Base-by-base conservation (phyloP, 176 grass and related monocot genomes). In the Alopecurus myosuroides region DNA sequence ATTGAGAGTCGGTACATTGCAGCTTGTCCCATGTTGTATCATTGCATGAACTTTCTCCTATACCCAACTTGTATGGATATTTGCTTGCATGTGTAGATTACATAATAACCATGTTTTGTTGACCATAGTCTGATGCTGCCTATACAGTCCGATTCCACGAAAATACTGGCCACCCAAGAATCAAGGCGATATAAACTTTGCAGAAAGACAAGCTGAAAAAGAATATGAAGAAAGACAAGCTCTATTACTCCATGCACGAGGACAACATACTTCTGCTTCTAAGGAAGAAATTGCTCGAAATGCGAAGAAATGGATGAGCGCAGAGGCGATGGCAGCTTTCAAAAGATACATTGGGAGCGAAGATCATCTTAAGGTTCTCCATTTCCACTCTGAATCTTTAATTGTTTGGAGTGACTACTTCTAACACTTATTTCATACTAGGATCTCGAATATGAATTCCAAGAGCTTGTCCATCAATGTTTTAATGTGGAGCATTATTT, bases 301-400 rank as follows among this genome's bases (percentile, higher is more conserved):
- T 56, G 46, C 9, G 29, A 70, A 18, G 22, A 29, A 35, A 18
- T 70, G 80, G 80, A 70, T 82, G 79, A 22, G 15, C 2, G 48
- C 70, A 34, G 79, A 82, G 48, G 64, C 20, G 14, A 82, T 70
- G 64, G 7, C 70, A 7, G 34, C 33, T 55, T 82, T 82, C 26
- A 15, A 53, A 52, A 70, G 69, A 28, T 11, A 55, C 8, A 55
- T n/a, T 55, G 52, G 8, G 7, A 55, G 22, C 7, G 52, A 55
- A 55, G 52, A 22, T 19, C 12, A 70, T 55, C 34, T 70, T 44
- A 26, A 37, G 64, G 64, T 55, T 52, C 33, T 64, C 18, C 64
- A 36, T 67, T 17, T 35, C 18, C 22, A 8, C 3, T 37, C 7
- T 35, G 30, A 35, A 35, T 35, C 7, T 35, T 66, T 35, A 35